Base-by-base conservation (phyloP, 2,329 filamentous ascomycete species). In the Talaromyces sp. region DNA sequence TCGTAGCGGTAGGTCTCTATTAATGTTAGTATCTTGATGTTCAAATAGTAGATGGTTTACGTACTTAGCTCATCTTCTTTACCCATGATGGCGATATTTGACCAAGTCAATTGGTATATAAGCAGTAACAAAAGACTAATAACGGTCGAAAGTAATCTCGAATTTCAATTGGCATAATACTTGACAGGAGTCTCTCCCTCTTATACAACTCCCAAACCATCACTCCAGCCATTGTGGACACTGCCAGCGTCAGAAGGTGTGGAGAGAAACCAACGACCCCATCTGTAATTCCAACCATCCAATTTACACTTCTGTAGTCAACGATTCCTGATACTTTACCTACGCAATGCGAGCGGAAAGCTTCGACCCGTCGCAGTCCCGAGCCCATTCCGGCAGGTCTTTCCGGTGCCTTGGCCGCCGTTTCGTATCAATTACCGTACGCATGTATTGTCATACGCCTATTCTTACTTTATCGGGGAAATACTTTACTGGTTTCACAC, bases 1-100 rank as follows among this genome's bases (percentile, higher is more conserved):
- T 83, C 79, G 75, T 87, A 87, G 68, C 82, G 82, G 74, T 78
- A 78, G 65, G 76, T 77, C 64, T 74, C 77, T 78, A 47, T 19
- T 48, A n/a, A 22, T 14, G 52, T 56, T 22, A 56, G 33, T 24
- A 22, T 39, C n/a, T 14, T 14, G 11, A 5, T 16, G 13, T 22
- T 5, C 14, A 37, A n/a, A 22, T 14, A 33, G 22, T 10, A 39
- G 31, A 22, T 22, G 22, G 22, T 22, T 22, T 22, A 61, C 59
- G 14, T 71, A 73, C 74, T 73, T 50, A 72, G 72, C 65, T 77
- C 72, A 65, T 76, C 73, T 69, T 77, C 73, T 69, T 76, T 70
- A 67, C 74, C 75, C 76, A 78, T 78, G 41, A 45, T 76, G 70
- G 64, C 58, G 24, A 45, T 31, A 22, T 22, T 6, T 50, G 22